These are phyloP conservation scores for Alternaria rosae DNA, from an alignment of 2,329 filamentous ascomycete species.

Conservation along the genomic window DNA sequence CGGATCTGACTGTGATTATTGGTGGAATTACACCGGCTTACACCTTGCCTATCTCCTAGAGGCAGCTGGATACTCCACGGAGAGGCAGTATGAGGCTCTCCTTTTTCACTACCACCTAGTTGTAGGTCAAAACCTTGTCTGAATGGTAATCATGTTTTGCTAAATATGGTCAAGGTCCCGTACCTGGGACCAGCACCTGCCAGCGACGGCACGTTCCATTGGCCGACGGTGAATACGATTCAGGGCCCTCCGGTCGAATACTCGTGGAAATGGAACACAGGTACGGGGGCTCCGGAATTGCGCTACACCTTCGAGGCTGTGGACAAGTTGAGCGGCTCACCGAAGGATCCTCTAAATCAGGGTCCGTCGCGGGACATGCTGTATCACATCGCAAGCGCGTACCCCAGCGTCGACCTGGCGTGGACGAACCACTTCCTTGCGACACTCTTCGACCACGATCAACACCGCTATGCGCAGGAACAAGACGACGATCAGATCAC, in stretches of 20 bases:
- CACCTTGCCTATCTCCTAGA: not conserved
- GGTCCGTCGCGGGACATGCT: not conserved
- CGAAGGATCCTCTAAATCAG: not conserved
- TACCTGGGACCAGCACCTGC: not conserved
- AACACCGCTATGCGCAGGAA: not conserved
- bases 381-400: not conserved
- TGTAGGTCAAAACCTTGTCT: not conserved
- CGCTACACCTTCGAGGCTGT: not conserved
- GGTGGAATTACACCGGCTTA: not conserved
- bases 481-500: not conserved
- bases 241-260: not conserved
- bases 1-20: not conserved
- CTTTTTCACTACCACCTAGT: not conserved
- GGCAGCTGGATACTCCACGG: not conserved
- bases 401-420: not conserved
- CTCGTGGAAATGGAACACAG: not conserved
- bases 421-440: not conserved
- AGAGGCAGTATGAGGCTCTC: not conserved
- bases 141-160: not conserved
- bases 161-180: not conserved
- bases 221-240: not conserved
- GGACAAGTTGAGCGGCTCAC: not conserved
- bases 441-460: not conserved
- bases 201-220: not conserved
- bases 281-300: not conserved